Percentiles rank a stretch among this genome's conserved stretches.
These are phyloP conservation scores for Fragaria ananassa DNA, from an alignment of 306 rosid species.

Conservation along the genomic window DNA sequence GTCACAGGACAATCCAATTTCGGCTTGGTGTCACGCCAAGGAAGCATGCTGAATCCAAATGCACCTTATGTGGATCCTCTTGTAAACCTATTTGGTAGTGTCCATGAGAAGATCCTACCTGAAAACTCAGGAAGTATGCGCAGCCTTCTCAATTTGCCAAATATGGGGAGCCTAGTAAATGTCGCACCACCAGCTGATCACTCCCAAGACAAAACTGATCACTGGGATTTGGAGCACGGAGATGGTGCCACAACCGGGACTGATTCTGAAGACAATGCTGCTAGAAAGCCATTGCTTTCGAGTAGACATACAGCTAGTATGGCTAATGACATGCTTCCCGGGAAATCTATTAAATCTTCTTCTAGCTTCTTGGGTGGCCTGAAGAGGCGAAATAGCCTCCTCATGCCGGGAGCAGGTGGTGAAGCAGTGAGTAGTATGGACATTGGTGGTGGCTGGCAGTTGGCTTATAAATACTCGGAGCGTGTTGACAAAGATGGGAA, in stretches of 20 bases:
- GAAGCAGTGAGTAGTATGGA: constrained; percentile 32
- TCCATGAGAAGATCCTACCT: constrained; percentile 38
- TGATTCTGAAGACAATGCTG: constrained; percentile 31
- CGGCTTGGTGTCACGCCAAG: constrained; percentile 32
- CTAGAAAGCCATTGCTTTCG: constrained; percentile 36
- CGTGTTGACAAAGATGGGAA: constrained; percentile 29
- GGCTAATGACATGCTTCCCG: constrained; percentile 16
- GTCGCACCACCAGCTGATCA: constrained; percentile 15
- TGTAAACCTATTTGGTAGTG: constrained; percentile 40
- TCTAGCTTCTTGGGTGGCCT: constrained; percentile 13
- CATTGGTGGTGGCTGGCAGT: constrained; percentile 49
- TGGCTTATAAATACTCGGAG: constrained; percentile 35
- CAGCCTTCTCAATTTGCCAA: constrained; percentile 30
- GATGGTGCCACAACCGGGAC: constrained; percentile 12
- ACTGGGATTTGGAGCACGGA: constrained; percentile 34
- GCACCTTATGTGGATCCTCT: constrained; percentile 35
- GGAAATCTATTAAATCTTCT: background rate
- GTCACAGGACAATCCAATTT: constrained; percentile 28
- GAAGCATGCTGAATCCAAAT: constrained; percentile 30
- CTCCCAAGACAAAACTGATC: constrained; percentile 19
- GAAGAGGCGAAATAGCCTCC: constrained; percentile 20
- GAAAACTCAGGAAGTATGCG: constrained; percentile 29
- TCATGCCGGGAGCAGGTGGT: constrained; percentile 17
- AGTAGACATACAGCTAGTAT: constrained; percentile 25
- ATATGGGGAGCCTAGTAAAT: constrained; percentile 37